These are phyloP conservation scores for Oleoguttula mirabilis DNA, from an alignment of 495 filamentous ascomycete species.

Conservation along the genomic window DNA sequence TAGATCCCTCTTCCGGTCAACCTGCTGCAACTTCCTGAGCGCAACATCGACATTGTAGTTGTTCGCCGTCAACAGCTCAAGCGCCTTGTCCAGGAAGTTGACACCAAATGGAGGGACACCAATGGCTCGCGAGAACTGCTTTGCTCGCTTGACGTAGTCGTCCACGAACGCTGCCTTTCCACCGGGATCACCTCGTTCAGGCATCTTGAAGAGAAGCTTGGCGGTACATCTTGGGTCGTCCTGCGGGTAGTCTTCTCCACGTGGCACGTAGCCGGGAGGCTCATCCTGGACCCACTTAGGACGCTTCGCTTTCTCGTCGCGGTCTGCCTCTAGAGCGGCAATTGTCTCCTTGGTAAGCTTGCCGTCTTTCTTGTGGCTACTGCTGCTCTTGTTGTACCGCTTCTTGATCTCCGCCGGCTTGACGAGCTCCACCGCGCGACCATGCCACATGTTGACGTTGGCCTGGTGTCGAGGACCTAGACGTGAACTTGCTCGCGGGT, in stretches of 20 bases:
- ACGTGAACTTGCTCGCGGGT: conserved; percentile 86
- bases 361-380: conserved; percentile 52
- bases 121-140: conserved; percentile 45
- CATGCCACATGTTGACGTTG: conserved; percentile 69
- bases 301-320: conserved; percentile 59
- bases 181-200: conserved; percentile 11
- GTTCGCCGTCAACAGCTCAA: conserved; percentile 58
- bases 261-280: conserved; percentile 67
- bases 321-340: conserved; percentile 70
- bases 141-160: conserved; percentile 61
- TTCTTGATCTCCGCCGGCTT: conserved; percentile 81
- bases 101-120: conserved; percentile 60
- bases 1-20: conserved; percentile 61
- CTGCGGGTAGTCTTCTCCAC: conserved; percentile 63
- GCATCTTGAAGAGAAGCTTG: conserved; percentile 50
- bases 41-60: conserved; percentile 60
- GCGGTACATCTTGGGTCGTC: conserved; percentile 45
- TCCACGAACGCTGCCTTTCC: conserved; percentile 43
- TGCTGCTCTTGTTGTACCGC: conserved; percentile 47
- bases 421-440: conserved; percentile 73
- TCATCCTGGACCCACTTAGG: conserved; percentile 92
- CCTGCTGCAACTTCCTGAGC: conserved; percentile 54
- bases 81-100: conserved; percentile 78
- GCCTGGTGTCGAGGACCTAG: conserved; percentile 89
- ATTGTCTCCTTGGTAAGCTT: conserved; percentile 68